Base-by-base conservation (phyloP, 208 protist species). In the Kentomonas sorsogonicus region DNA sequence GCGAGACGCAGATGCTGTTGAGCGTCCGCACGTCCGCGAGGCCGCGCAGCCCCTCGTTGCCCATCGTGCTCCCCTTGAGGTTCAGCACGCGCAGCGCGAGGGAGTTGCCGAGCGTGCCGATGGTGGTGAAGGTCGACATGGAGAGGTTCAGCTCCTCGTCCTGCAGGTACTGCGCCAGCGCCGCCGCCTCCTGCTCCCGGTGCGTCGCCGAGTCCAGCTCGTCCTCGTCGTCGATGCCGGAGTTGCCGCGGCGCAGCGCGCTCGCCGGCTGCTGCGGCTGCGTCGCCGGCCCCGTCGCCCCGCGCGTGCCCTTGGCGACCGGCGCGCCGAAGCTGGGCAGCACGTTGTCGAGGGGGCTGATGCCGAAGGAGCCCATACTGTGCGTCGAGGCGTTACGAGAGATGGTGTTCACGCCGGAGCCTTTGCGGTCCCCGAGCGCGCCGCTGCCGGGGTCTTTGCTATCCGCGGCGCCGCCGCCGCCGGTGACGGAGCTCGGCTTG, bases 131-230 rank as follows among this genome's bases (percentile, higher is more conserved):
- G 20, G 73, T 83, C 20, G 76, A 79, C 59, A 78, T 65, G 39
- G 75, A 83, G 20, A 88, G 63, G 51, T 88, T 82, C 27, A 75
- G 58, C 9, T 82, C 71, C 33, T 60, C 54, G 27, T 72, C 59
- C 22, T 56, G 46, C 26, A 77, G 46, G 58, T 82, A 86, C 33
- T 67, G 46, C 25, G 40, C 45, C 20, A 81, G 64, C n/a, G 66
- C 53, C 10, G 60, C 63, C 3, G 44, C 18, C 52, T 78, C 70
- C n/a, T 46, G 45, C 7, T 54, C 48, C 13, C 10, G 26, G 31
- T 52, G 36, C 25, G 39, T 18, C 2, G 3, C 33, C 15, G 25
- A 20, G 3, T 39, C 11, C 3, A 27, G 20, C 18, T 11, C 26
- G 29, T 22, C n/a, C n/a, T 38, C 0, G 33, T 18, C 26, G 26